A percentile compares a stretch with the other conserved stretches of the same genome.
These are phyloP conservation scores for Phyllachora maydis DNA, from an alignment of 2,329 filamentous ascomycete species.

Conservation along the genomic window DNA sequence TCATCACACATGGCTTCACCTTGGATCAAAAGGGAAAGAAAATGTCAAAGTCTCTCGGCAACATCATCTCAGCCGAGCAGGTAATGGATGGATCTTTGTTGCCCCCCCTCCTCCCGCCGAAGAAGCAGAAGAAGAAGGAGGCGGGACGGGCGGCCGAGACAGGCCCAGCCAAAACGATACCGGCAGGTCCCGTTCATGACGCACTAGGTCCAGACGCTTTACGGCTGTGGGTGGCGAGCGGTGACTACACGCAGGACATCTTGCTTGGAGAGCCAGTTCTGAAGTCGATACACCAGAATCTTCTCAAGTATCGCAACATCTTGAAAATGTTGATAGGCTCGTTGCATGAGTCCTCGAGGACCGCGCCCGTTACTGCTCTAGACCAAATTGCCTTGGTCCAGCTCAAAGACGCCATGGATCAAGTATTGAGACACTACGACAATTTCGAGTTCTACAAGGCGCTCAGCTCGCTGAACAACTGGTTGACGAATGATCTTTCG, in stretches of 20 bases:
- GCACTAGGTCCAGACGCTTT: slow-evolving; percentile 71
- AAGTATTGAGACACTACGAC: slow-evolving; percentile 43
- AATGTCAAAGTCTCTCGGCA: slow-evolving; percentile 96
- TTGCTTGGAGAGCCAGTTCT: slow-evolving; percentile 62
- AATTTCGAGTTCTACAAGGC: slow-evolving; percentile 71
- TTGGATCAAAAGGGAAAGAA: slow-evolving; percentile 82
- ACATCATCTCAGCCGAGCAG: slow-evolving; percentile 59
- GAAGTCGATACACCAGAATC: slow-evolving; percentile 49
- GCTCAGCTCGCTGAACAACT: slow-evolving; percentile 52
- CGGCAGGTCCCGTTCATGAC: slow-evolving; percentile 39
- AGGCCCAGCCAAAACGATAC: no score
- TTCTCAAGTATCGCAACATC: slow-evolving; percentile 77
- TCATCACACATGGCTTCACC: slow-evolving; percentile 94
- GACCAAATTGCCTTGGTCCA: slow-evolving; percentile 66
- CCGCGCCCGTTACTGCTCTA: slow-evolving; percentile 29
- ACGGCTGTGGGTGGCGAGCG: slow-evolving; percentile 77
- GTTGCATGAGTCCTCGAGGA: slow-evolving; percentile 32
- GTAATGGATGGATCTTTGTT: slow-evolving; percentile 73
- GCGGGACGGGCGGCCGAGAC: no score
- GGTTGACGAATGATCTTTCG: slow-evolving; percentile 66
- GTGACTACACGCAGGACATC: slow-evolving; percentile 80
- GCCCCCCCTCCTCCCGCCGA: slow-evolving; percentile 43
- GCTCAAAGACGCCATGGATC: slow-evolving; percentile 40
- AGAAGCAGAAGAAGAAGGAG: slow-evolving; percentile 28
- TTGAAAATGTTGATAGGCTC: slow-evolving; percentile 81